These are phyloP conservation scores for Lentinula sp. DNA, from an alignment of 768 basidiomycete species.

Conservation along the genomic window DNA sequence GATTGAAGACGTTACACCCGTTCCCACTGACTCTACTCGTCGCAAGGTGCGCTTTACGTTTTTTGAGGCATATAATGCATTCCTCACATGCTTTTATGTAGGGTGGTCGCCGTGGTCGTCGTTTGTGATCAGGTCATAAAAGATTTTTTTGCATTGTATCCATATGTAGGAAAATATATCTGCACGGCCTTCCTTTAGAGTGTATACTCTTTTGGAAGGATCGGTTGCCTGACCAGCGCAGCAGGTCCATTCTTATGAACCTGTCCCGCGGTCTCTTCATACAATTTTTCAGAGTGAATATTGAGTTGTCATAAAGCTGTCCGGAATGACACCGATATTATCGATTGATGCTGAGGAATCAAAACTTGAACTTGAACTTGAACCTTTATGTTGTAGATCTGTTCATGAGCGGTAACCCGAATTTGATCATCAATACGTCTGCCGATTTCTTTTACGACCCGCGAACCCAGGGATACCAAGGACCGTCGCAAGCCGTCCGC, in stretches of 20 bases:
- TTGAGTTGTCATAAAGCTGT: not conserved
- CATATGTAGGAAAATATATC: slow-evolving; percentile 15
- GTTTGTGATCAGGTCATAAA: slow-evolving; percentile 50
- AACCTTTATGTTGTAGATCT: not conserved
- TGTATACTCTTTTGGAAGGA: slow-evolving; percentile 43
- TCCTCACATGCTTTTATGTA: slow-evolving; percentile 18
- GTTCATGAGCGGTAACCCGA: slow-evolving; percentile 2
- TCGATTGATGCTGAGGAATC: too few relatives aligned
- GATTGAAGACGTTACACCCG: slow-evolving; percentile 97
- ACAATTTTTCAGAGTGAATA: not conserved
- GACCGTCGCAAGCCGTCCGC: slow-evolving; percentile 46
- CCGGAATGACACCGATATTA: too few relatives aligned
- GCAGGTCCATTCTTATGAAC: slow-evolving; percentile 42
- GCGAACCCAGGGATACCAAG: slow-evolving; percentile 23
- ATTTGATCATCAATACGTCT: not conserved
- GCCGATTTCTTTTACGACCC: slow-evolving; percentile 36
- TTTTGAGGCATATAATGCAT: not conserved
- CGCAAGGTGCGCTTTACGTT: slow-evolving; percentile 67
- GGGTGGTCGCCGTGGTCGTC: slow-evolving; percentile 99
- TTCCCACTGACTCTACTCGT: slow-evolving; percentile 95
- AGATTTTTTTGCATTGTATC: slow-evolving; percentile 1
- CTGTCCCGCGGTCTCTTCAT: slow-evolving; percentile 70
- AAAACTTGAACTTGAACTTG: not conserved
- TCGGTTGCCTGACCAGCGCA: slow-evolving; percentile 84
- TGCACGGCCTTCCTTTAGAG: slow-evolving; percentile 28